These are phyloP conservation scores for Silene conica DNA, from an alignment of 148 eudicot species.

Conservation along the genomic window DNA sequence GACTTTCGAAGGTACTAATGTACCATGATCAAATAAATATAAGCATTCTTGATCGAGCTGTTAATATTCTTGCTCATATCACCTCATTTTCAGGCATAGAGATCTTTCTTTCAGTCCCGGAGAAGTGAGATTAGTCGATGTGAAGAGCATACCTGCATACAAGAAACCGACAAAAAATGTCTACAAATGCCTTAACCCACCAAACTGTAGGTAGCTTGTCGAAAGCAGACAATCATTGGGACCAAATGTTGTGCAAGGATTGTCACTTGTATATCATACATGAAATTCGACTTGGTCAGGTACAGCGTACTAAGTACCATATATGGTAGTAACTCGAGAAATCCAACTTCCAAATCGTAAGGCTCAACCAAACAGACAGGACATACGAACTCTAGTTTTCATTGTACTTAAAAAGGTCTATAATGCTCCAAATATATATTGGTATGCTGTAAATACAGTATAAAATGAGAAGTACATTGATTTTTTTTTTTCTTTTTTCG, in stretches of 20 bases:
- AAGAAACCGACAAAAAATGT: slow-evolving; percentile 77
- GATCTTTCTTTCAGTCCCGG: slow-evolving; percentile 79
- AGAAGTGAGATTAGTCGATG: slow-evolving; percentile 78
- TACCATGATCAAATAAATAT: background rate
- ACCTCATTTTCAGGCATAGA: slow-evolving; percentile 57
- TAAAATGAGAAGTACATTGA: background rate
- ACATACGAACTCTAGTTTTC: background rate
- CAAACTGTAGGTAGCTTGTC: slow-evolving; percentile 54
- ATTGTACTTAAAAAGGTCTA: background rate
- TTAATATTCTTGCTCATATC: background rate
- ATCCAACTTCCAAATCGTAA: background rate
- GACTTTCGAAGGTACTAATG: slow-evolving; percentile 68
- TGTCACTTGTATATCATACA: background rate
- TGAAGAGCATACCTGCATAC: slow-evolving; percentile 68
- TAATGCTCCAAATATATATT: background rate
- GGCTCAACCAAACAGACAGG: background rate
- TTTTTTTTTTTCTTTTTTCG: background rate
- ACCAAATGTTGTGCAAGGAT: background rate
- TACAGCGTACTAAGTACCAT: too few species aligned
- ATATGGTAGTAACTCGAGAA: too few species aligned
- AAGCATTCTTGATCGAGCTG: background rate
- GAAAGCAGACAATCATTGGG: too few species aligned
- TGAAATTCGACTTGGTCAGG: too few species aligned
- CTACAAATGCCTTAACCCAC: slow-evolving; percentile 85
- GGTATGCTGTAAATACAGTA: slow-evolving; percentile 4